Evolutionary conservation across 768 basidiomycete species (phyloP).

Genomic region (Pleurotus tuber-regium): DNA sequence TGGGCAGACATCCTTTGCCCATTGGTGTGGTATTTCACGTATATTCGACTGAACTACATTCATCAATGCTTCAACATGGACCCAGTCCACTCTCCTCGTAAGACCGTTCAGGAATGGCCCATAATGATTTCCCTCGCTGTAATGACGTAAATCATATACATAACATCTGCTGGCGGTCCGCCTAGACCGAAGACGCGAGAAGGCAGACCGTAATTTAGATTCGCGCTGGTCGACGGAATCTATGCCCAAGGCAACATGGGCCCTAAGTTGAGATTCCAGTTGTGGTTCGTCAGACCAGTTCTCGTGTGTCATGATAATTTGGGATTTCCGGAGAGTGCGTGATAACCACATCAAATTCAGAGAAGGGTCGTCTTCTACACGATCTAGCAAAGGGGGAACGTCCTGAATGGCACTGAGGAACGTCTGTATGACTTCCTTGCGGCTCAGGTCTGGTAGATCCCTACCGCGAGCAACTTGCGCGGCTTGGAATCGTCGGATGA

Average conservation of each 20-base stretch:
- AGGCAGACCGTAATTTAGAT: constrained; percentile 17
- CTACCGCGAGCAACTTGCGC: constrained; percentile 24
- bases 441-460: constrained; percentile 22
- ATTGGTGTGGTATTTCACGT: constrained; percentile 35
- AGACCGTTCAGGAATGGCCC: constrained; percentile 50
- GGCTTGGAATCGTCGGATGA: constrained; percentile 41
- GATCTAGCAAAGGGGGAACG: constrained; percentile 25
- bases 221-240: constrained; percentile 40
- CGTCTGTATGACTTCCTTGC: constrained; percentile 32
- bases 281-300: constrained; percentile 10
- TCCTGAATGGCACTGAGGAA: constrained; percentile 40
- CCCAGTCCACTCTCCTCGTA: constrained; percentile 53
- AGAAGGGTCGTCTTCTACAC: constrained; percentile 27
- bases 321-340: constrained; percentile 35
- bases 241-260: constrained; percentile 47
- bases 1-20: constrained; percentile 38
- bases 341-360: constrained; percentile 46
- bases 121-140: constrained; percentile 47
- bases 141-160: constrained; percentile 67
- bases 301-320: constrained; percentile 18
- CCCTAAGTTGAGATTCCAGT: constrained; percentile 29
- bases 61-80: constrained; percentile 58
- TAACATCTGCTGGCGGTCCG: constrained; percentile 51
- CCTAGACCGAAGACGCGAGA: constrained; percentile 26
- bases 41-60: constrained; percentile 54